Evolutionary conservation across 495 filamentous ascomycete species (phyloP).

Genomic region (Trichoderma erinaceum): DNA sequence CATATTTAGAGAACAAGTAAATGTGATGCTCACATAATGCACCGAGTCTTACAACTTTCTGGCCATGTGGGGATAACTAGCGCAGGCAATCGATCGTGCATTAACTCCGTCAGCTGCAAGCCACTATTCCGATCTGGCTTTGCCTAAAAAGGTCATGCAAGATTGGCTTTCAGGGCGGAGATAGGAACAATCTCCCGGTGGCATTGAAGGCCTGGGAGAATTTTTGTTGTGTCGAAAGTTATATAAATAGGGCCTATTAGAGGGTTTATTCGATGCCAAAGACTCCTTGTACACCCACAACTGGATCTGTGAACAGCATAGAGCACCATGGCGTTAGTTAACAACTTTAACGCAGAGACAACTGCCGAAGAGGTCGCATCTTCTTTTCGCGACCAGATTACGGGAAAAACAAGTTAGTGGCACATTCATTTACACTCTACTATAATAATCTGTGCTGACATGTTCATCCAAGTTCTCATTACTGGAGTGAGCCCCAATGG

Average conservation of each 20-base stretch:
- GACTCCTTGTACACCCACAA: not conserved
- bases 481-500: conserved; percentile 16
- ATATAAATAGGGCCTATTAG: not conserved
- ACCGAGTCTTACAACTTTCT: not conserved
- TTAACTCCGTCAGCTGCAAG: not conserved
- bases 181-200: not conserved
- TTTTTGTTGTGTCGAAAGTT: not conserved
- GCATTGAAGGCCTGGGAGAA: not conserved
- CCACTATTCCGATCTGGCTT: not conserved
- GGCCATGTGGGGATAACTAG: not conserved
- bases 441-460: not conserved
- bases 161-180: conserved; percentile 1
- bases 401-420: conserved; percentile 10
- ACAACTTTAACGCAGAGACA: conserved; percentile 6
- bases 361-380: conserved; percentile 13
- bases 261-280: not conserved
- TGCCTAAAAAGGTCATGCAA: conserved; percentile 4
- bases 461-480: conserved; percentile 14
- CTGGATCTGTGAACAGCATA: not conserved
- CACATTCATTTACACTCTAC: not conserved
- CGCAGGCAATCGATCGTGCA: conserved; percentile 3
- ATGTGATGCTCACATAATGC: not conserved
- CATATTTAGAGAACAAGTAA: too few relatives aligned
- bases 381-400: conserved; percentile 1
- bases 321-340: not conserved